Base-by-base conservation (phyloP, 2,329 filamentous ascomycete genomes). In the Lojkania enalia region DNA sequence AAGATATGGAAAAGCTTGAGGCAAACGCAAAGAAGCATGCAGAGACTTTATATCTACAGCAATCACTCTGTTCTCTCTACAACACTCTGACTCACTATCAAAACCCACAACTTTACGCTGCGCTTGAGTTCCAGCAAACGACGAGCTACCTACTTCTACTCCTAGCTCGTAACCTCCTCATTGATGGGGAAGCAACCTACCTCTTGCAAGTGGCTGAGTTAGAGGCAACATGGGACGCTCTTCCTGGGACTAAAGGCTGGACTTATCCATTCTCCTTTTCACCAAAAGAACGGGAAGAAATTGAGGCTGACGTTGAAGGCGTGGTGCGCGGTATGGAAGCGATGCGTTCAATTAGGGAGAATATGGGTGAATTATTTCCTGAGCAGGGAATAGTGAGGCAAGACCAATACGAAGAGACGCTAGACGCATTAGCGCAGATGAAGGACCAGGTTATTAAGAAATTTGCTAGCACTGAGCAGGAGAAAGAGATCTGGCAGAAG, bases 131-230 rank as follows among this genome's bases (percentile, higher is more conserved):
- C 43, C 63, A 61, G 25, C 46, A 67, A 14, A 65, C 60, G 14
- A 39, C 41, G 14, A 52, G 40, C 31, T 68, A 57, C 40, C 27
- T 57, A 3, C 45, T 70, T 32, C 55, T 71, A 19, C 50, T 66
- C 5, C 41, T 69, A 35, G 62, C 60, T 6, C 59, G 60, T 9
- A 68, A 65, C 36, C 49, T 70, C 19, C 57, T 70, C 35, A 52
- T 69, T 13, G 63, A 70, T 41, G 66, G 65, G 15, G 67, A 71
- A 48, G 63, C 54, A 29, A 45, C 52, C 6, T 71, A 60, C 38
- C 49, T 60, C 9, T 32, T 29, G 6, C 54, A 52, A 52, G 23
- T 66, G 6, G 58, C 48, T 13, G 54, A 66, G 30, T 44, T 66
- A n/a, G 52, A 67, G 39, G 14, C 47, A 37, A 54, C 48, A 18